These are phyloP conservation scores for Gomphus bonarii DNA, from an alignment of 1,284 basidiomycete genomes.

Conservation along the genomic window DNA sequence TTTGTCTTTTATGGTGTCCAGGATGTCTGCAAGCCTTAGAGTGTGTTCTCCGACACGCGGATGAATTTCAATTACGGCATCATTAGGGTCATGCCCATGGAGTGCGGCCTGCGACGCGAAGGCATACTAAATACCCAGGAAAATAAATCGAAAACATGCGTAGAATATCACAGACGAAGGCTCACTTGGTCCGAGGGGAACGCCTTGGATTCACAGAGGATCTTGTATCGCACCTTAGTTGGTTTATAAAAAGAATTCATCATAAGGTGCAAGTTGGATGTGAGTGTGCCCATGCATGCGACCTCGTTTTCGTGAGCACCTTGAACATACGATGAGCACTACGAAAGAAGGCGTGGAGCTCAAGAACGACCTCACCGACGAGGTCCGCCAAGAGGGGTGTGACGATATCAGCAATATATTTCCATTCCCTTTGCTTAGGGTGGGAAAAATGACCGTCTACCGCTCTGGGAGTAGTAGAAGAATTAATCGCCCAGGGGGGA, in stretches of 20 bases:
- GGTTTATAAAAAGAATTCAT: conserved; percentile 93
- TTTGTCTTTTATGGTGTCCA: conserved; percentile 64
- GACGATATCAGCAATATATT: conserved; percentile 64
- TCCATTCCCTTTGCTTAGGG: conserved; percentile 78
- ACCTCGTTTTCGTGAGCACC: conserved; percentile 85
- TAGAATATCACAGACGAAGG: not conserved
- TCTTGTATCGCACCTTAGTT: conserved; percentile 77
- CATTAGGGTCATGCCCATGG: conserved; percentile 70
- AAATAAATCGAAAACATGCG: not conserved
- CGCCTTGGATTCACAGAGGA: conserved; percentile 88
- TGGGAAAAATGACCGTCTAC: conserved; percentile 92
- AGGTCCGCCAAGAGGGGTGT: conserved; percentile 73
- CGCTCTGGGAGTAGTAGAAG: conserved; percentile 38
- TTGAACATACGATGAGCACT: conserved; percentile 22
- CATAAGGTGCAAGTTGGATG: conserved; percentile 90
- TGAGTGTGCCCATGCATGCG: conserved; percentile 89
- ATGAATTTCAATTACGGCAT: conserved; percentile 69
- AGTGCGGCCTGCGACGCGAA: conserved; percentile 80
- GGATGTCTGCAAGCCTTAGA: conserved; percentile 87
- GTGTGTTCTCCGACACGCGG: conserved; percentile 79
- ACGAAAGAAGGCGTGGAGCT: not conserved
- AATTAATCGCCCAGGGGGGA: conserved; percentile 3
- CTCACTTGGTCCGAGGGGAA: conserved; percentile 88
- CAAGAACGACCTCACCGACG: conserved; percentile 47
- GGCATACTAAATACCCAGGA: conserved; percentile 60